Evolutionary conservation across 2,329 filamentous ascomycete species (phyloP).

Genomic region (Ilyonectria sp.): DNA sequence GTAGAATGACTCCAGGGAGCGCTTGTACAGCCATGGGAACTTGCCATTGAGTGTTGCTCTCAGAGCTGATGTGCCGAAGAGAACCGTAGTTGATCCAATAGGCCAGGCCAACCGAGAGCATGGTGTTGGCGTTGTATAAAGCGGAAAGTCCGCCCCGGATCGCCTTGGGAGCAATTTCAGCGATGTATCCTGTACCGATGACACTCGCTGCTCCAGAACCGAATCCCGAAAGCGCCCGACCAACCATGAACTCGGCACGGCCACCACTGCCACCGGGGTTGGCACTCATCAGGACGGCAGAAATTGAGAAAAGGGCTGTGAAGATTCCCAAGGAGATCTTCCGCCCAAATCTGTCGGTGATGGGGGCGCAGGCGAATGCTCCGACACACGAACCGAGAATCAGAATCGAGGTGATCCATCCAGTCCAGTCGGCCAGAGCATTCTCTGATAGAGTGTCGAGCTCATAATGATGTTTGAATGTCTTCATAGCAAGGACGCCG

Average conservation of each 20-base stretch:
- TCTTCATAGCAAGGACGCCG: conserved; percentile 25
- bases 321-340: conserved; percentile 21
- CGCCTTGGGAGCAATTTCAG: conserved; percentile 25
- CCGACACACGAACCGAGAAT: conserved; percentile 25
- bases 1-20: conserved; percentile 9
- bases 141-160: conserved; percentile 24
- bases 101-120: conserved; percentile 25
- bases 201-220: conserved; percentile 29
- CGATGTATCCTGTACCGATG: conserved; percentile 21
- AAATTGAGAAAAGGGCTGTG: conserved; percentile 17
- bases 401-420: conserved; percentile 26
- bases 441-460: conserved; percentile 11
- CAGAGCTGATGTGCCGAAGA: conserved; percentile 12
- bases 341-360: conserved; percentile 21
- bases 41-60: conserved; percentile 14
- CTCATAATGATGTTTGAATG: conserved; percentile 21
- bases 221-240: conserved; percentile 20
- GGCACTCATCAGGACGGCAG: conserved; percentile 21
- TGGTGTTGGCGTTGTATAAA: conserved; percentile 28
- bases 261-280: conserved; percentile 15
- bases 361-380: conserved; percentile 23
- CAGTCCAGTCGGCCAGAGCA: conserved; percentile 21
- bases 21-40: conserved; percentile 18
- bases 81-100: conserved; percentile 32
- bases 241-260: conserved; percentile 20